Base-by-base conservation (phyloP, 306 rosid species). In the Trifolium dubium region DNA sequence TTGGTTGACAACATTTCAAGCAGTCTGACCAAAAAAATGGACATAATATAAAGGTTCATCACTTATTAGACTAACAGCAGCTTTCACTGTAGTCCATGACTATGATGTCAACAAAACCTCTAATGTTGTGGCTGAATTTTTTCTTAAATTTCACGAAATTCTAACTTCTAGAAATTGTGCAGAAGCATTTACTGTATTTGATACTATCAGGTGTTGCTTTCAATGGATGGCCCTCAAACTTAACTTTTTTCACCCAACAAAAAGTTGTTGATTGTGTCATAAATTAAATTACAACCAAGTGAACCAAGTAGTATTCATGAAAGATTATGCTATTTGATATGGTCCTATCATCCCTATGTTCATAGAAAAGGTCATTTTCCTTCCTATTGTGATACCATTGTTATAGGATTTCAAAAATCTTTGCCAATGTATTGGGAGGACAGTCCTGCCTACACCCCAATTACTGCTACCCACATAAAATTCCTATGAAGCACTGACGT, bases 121-220 rank as follows among this genome's bases (percentile, higher is more conserved):
- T 49, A 47, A 50, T 74, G 50, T 49, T 63, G 43, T 50, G 72
- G 8, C 66, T 44, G 56, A 12, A 40, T 18, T 54, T 35, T 32
- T 49, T 47, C 39, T 19, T 34, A 15, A 62, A 12, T 60, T 60
- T 61, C 62, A 60, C 17, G 15, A 46, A 13, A 14, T 46, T 46
- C 39, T 53, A 40, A 39, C 18, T 31, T 73, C 49, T 73, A 34
- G 64, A 64, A 65, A 17, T 18, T 56, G 30, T 23, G 40, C 40
- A 37, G 9, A 13, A 23, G 3, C 37, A 56, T 51, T 51, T 28
- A 58, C 11, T 37, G 13, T 55, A 28, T 30, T 29, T 15, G 37
- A 56, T 56, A 23, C 35, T 56, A 12, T 17, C 63, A 43, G 49
- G 5, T 10, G 49, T 43, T 56, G 63, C 30, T 9, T 53, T 18